Conservation (phyloP, 148 eudicot genomes). For the Camellia granthamiana region DNA sequence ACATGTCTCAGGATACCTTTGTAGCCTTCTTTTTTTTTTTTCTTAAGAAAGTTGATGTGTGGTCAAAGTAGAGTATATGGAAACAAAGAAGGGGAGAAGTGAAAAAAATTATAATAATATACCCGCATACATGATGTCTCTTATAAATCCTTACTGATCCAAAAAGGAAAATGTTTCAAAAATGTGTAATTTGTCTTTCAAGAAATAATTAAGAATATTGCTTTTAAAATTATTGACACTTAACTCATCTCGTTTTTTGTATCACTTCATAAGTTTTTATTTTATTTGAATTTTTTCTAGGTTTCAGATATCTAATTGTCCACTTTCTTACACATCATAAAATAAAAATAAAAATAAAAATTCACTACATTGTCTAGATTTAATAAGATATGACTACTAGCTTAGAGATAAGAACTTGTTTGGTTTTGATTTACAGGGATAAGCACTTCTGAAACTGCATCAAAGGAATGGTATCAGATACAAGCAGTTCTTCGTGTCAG, state of each 20-base stretch:
- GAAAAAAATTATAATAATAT: too few species aligned
- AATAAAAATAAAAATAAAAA: neutral
- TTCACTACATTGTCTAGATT: neutral
- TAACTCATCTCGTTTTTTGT: neutral
- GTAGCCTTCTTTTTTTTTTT: too few species aligned
- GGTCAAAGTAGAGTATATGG: too few species aligned
- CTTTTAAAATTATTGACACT: neutral
- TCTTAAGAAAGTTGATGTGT: too few species aligned
- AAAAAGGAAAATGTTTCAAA: neutral
- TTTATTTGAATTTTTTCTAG: neutral
- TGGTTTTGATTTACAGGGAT: slow-evolving; percentile 61
- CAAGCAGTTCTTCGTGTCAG: slow-evolving; percentile 95
- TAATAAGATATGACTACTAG: neutral
- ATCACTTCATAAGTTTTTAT: neutral
- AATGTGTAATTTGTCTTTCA: neutral
- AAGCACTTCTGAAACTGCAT: slow-evolving; percentile 44
- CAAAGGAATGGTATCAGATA: slow-evolving; percentile 71
- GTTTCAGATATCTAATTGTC: neutral
- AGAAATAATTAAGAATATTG: neutral
- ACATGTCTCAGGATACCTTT: too few species aligned
- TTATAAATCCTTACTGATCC: neutral
- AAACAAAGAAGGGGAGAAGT: too few species aligned
- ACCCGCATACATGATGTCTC: neutral
- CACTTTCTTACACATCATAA: neutral
- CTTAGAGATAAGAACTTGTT: neutral